phyloP scores from a whole-genome alignment of 2,329 filamentous ascomycete genomes.

The Colletotrichum tropicale region DNA sequence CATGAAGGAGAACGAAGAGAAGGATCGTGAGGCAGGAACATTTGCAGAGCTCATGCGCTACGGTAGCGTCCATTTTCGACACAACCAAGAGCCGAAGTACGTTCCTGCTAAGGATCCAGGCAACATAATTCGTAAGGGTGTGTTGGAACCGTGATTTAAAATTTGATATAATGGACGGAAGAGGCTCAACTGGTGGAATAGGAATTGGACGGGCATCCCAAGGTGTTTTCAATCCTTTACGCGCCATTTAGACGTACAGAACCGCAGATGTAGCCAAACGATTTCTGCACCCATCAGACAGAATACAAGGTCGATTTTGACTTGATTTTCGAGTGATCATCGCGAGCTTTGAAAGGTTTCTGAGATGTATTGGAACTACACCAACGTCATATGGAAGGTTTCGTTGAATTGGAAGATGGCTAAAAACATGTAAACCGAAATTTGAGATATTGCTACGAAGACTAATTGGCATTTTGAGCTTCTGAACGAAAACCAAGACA shows the following conservation, averaged over 20 bases:
- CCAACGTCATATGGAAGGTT: neutral
- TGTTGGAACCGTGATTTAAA: neutral
- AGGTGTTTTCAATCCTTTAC: neutral
- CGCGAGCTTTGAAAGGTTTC: neutral
- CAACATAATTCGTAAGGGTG: neutral
- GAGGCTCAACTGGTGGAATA: neutral
- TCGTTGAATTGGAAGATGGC: neutral
- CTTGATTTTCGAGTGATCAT: neutral
- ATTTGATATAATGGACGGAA: neutral
- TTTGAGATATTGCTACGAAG: neutral
- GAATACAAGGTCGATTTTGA: rapidly evolving
- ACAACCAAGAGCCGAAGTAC: neutral
- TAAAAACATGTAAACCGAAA: no score
- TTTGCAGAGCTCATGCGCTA: constrained; percentile 3
- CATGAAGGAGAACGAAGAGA: neutral
- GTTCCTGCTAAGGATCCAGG: neutral
- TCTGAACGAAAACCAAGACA: neutral
- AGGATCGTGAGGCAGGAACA: neutral
- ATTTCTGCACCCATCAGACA: rapidly evolving
- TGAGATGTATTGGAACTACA: neutral
- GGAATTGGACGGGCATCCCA: rapidly evolving
- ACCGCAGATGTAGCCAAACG: rapidly evolving
- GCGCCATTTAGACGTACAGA: neutral
- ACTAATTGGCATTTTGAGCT: neutral
- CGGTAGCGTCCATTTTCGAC: neutral